Evolutionary conservation across 164 flowering plant species (phyloP).

Genomic region (Chloranthus sessilifolius): DNA sequence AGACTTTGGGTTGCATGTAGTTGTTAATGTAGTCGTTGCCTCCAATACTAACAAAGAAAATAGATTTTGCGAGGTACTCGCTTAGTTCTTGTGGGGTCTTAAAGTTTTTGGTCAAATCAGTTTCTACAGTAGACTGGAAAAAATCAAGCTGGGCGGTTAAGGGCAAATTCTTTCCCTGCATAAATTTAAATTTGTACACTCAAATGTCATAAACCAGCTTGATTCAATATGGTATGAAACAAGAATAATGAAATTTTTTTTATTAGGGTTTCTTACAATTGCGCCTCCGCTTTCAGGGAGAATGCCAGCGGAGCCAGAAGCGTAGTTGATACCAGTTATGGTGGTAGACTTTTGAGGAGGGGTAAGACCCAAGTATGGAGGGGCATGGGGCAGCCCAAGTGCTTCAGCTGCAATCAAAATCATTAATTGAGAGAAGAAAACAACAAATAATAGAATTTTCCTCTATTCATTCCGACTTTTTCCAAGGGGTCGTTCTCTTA

Average conservation of each 20-base stretch:
- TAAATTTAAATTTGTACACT: not conserved
- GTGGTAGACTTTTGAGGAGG: not conserved
- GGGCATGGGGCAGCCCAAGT: constrained; percentile 8
- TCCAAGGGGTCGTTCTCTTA: too few species aligned
- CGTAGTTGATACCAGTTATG: constrained; percentile 11
- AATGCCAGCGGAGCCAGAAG: constrained; percentile 12
- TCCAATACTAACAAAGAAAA: constrained; percentile 1
- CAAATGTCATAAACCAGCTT: too few species aligned
- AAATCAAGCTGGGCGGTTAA: not conserved
- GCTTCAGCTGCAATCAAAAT: constrained; percentile 6
- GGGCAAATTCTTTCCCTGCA: not conserved
- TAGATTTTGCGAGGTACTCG: not conserved
- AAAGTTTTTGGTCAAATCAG: not conserved
- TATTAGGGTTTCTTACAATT: not conserved
- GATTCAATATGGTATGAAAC: too few species aligned
- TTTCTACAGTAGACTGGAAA: not conserved
- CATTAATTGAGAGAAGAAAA: too few species aligned
- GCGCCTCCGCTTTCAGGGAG: constrained; percentile 8
- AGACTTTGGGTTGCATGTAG: constrained; percentile 1
- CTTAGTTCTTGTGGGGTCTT: not conserved
- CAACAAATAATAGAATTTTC: too few species aligned
- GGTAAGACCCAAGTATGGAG: constrained; percentile 7
- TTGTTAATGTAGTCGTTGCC: constrained; percentile 4
- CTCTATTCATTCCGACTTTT: too few species aligned
- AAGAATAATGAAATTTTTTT: not conserved